phyloP scores from a whole-genome alignment of 495 filamentous ascomycete genomes.

The Talaromyces liani region DNA sequence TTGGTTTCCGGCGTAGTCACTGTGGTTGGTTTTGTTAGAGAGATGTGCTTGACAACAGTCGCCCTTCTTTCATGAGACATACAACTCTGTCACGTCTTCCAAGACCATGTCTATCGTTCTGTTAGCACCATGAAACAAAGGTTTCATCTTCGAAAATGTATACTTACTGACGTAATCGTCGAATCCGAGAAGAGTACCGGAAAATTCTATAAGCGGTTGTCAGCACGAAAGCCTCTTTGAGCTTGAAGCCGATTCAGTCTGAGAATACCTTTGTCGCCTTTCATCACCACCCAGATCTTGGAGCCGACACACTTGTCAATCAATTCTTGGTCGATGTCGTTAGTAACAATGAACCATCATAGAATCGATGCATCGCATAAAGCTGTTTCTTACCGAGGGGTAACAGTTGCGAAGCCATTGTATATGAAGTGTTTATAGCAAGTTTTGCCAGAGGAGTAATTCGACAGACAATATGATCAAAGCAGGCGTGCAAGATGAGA shows the following conservation, averaged over 20 bases:
- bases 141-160: background rate
- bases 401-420: slow-evolving; percentile 74
- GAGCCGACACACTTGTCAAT: slow-evolving; percentile 99
- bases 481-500: background rate
- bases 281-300: slow-evolving; percentile 98
- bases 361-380: background rate
- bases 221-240: slow-evolving; percentile 1
- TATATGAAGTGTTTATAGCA: background rate
- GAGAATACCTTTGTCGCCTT: slow-evolving; percentile 87
- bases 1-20: slow-evolving; percentile 81
- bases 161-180: slow-evolving; percentile 99
- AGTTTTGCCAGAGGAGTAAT: background rate
- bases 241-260: background rate
- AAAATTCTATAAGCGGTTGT: slow-evolving; percentile 62
- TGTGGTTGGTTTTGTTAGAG: slow-evolving; percentile 28
- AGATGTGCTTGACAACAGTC: background rate
- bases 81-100: slow-evolving; percentile 97
- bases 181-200: slow-evolving; percentile 86
- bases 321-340: slow-evolving; percentile 54
- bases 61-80: slow-evolving; percentile 21
- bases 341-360: slow-evolving; percentile 14
- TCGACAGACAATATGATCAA: background rate
- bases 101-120: slow-evolving; percentile 79
- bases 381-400: slow-evolving; percentile 52
- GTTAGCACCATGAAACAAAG: background rate